phyloP scores from a whole-genome alignment of 768 basidiomycete species.

The Rossbeevera mucosa region DNA sequence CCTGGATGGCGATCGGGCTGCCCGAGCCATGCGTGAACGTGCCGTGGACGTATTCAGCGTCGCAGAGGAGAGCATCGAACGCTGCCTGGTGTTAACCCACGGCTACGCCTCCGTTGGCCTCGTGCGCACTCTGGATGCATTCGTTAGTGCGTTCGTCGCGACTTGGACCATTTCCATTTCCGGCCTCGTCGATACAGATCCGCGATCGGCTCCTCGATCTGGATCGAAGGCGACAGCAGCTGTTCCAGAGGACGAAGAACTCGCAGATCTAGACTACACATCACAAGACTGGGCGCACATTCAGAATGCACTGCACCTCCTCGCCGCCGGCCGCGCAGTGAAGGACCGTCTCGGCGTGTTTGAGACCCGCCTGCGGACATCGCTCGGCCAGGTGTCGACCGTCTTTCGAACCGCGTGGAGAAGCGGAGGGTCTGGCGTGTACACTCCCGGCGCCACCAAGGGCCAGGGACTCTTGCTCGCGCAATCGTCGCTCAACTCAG shows the following conservation, averaged over 20 bases:
- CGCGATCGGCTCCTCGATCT: slow-evolving; percentile 30
- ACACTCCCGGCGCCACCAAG: slow-evolving; percentile 53
- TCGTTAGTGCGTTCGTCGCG: slow-evolving; percentile 68
- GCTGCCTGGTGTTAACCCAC: slow-evolving; percentile 80
- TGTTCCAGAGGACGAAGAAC: slow-evolving; percentile 45
- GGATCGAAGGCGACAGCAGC: slow-evolving; percentile 26
- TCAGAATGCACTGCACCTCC: slow-evolving; percentile 74
- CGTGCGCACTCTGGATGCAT: slow-evolving; percentile 66
- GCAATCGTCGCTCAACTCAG: slow-evolving; percentile 81
- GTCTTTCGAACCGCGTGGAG: slow-evolving; percentile 53
- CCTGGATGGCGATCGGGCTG: slow-evolving; percentile 39
- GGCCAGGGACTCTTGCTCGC: slow-evolving; percentile 73
- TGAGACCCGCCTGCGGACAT: slow-evolving; percentile 62
- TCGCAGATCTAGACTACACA: slow-evolving; percentile 82
- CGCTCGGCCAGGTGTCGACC: slow-evolving; percentile 54
- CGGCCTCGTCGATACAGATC: slow-evolving; percentile 29
- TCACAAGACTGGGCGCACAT: slow-evolving; percentile 86
- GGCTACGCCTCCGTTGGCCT: slow-evolving; percentile 80
- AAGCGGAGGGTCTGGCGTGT: slow-evolving; percentile 47
- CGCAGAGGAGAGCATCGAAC: slow-evolving; percentile 73
- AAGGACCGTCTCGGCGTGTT: slow-evolving; percentile 64
- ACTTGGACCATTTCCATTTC: slow-evolving; percentile 53
- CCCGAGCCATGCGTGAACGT: slow-evolving; percentile 69
- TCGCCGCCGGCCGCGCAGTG: slow-evolving; percentile 74
- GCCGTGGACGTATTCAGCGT: slow-evolving; percentile 68